Percentiles rank a stretch among this genome's conserved stretches.
Conservation (phyloP, 352 stramenopile genomes). For the Globisporangium echinulatum region DNA sequence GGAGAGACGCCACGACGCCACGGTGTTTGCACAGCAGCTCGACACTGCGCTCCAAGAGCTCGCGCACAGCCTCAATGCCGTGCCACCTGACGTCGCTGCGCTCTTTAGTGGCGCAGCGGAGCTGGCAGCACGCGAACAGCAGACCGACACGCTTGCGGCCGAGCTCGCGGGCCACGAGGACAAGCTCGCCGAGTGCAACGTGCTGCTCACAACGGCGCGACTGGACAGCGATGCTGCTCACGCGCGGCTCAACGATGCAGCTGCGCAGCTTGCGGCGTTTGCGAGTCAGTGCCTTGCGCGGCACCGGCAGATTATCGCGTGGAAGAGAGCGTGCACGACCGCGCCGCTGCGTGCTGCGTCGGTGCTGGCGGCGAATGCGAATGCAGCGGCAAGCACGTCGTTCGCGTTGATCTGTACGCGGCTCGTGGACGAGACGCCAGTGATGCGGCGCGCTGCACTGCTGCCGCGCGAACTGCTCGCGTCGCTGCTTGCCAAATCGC, state of each 20-base stretch:
- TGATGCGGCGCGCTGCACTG: neutral
- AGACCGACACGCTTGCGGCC: constrained; percentile 20
- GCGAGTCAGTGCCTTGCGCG: constrained; percentile 36
- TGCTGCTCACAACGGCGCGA: neutral
- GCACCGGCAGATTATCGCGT: constrained; percentile 44
- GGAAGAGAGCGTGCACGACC: constrained; percentile 20
- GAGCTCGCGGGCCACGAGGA: constrained; percentile 8
- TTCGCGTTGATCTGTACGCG: constrained; percentile 18
- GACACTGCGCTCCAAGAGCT: constrained; percentile 19
- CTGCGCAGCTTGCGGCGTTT: constrained; percentile 26
- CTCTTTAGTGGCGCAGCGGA: neutral
- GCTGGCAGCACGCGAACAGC: constrained; percentile 12
- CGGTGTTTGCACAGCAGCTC: constrained; percentile 35
- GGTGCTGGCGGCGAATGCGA: neutral
- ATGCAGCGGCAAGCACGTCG: constrained; percentile 9
- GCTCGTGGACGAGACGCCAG: constrained; percentile 10
- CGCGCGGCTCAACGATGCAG: constrained; percentile 3
- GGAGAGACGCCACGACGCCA: constrained; percentile 63
- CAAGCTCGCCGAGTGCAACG: constrained; percentile 6
- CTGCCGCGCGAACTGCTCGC: constrained; percentile 17
- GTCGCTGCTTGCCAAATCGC: constrained; percentile 22
- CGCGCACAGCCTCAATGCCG: constrained; percentile 9
- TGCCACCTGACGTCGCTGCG: constrained; percentile 2
- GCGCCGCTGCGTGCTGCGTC: constrained; percentile 14
- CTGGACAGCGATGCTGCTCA: constrained; percentile 1